phyloP scores from a whole-genome alignment of 2,329 filamentous ascomycete species.

The Aspergillus thermomutatus region DNA sequence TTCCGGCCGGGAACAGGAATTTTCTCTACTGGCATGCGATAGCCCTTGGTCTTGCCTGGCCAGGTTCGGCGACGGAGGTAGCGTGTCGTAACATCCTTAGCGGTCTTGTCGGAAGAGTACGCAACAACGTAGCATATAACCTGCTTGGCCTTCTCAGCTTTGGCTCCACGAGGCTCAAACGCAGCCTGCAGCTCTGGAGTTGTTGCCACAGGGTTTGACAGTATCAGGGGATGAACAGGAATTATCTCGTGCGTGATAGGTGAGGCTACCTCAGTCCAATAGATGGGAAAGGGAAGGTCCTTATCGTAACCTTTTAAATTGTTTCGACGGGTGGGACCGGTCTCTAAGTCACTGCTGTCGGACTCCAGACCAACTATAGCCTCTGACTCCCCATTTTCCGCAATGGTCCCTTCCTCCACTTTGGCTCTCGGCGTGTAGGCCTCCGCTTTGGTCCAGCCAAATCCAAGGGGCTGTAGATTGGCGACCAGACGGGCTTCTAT shows the following conservation, averaged over 20 bases:
- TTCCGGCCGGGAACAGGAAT: slow-evolving; percentile 72
- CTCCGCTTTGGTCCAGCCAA: slow-evolving; percentile 85
- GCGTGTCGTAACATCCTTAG: slow-evolving; percentile 90
- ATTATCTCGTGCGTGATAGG: slow-evolving; percentile 75
- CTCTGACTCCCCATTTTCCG: slow-evolving; percentile 8
- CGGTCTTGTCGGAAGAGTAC: slow-evolving; percentile 77
- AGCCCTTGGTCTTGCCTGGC: slow-evolving; percentile 86
- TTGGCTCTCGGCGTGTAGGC: slow-evolving; percentile 57
- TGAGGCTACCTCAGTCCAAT: slow-evolving; percentile 90
- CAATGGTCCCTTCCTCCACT: slow-evolving; percentile 5
- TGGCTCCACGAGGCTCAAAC: slow-evolving; percentile 78
- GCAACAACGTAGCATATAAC: slow-evolving; percentile 86
- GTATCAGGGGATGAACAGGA: slow-evolving; percentile 71
- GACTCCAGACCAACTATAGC: slow-evolving; percentile 18
- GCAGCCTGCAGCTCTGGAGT: slow-evolving; percentile 68
- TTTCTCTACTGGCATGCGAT: slow-evolving; percentile 74
- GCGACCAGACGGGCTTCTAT: slow-evolving; percentile 80
- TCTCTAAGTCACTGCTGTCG: slow-evolving; percentile 16
- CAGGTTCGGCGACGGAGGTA: slow-evolving; percentile 79
- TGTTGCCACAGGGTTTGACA: slow-evolving; percentile 64
- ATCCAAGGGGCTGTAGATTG: slow-evolving; percentile 81
- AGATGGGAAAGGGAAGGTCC: slow-evolving; percentile 79
- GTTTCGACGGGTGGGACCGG: slow-evolving; percentile 34
- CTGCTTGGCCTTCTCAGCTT: slow-evolving; percentile 82
- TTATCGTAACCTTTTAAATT: slow-evolving; percentile 59